These are phyloP conservation scores for Sarcodon aspratus DNA, from an alignment of 768 basidiomycete species.

Conservation along the genomic window DNA sequence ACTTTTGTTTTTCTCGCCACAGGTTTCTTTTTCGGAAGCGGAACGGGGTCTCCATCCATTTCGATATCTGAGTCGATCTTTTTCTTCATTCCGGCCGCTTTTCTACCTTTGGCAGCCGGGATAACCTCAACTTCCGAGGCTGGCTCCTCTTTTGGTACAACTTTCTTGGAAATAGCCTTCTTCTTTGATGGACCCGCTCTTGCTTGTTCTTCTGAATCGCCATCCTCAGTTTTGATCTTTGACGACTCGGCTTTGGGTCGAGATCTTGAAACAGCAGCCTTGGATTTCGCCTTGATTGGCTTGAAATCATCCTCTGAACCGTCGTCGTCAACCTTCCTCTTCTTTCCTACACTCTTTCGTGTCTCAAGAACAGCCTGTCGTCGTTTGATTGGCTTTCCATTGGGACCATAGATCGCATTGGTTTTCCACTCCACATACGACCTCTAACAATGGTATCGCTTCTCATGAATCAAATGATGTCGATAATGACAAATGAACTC, in stretches of 20 bases:
- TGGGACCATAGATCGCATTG: slow-evolving; percentile 29
- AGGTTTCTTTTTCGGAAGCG: slow-evolving; percentile 16
- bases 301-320: slow-evolving; percentile 46
- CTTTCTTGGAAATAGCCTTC: slow-evolving; percentile 33
- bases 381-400: slow-evolving; percentile 42
- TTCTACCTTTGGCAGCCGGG: slow-evolving; percentile 19
- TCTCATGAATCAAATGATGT: slow-evolving; percentile 1
- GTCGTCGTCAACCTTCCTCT: slow-evolving; percentile 26
- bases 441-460: slow-evolving; percentile 16
- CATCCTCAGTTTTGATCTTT: slow-evolving; percentile 34
- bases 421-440: slow-evolving; percentile 31
- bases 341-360: slow-evolving; percentile 35
- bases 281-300: slow-evolving; percentile 35
- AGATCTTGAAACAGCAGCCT: slow-evolving; percentile 6
- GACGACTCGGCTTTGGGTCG: slow-evolving; percentile 20
- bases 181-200: slow-evolving; percentile 13
- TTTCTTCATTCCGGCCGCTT: slow-evolving; percentile 22
- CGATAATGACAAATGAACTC: slow-evolving; percentile 14
- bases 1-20: slow-evolving; percentile 12
- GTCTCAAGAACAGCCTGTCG: slow-evolving; percentile 45
- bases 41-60: slow-evolving; percentile 14
- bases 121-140: slow-evolving; percentile 7
- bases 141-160: slow-evolving; percentile 33
- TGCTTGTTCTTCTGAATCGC: slow-evolving; percentile 30
- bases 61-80: slow-evolving; percentile 19